phyloP scores from a whole-genome alignment of 2,329 filamentous ascomycete genomes.

The Colletotrichum musae region DNA sequence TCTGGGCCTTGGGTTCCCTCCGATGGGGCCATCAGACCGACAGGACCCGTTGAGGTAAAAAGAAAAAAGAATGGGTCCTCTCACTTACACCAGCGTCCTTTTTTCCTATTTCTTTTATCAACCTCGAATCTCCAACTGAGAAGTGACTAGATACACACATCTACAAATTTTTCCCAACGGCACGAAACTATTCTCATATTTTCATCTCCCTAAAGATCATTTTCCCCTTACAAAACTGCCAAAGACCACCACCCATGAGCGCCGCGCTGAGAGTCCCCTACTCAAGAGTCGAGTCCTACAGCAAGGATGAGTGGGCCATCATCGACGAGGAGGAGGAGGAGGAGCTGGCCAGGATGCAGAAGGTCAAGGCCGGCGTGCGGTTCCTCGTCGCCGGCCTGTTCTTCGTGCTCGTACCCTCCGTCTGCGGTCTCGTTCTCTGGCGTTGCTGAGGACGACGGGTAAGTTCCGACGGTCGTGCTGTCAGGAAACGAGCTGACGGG shows the following conservation, averaged over 20 bases:
- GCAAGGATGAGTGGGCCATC: slow-evolving; percentile 40
- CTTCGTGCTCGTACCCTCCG: slow-evolving; percentile 30
- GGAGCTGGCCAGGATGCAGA: slow-evolving; percentile 22
- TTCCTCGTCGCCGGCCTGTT: slow-evolving; percentile 30
- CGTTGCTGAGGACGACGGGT: slow-evolving; percentile 8
- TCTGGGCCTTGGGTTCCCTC: not conserved
- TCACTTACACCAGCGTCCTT: slow-evolving; percentile 5
- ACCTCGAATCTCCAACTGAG: slow-evolving; percentile 9
- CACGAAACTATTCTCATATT: not conserved
- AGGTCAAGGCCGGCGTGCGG: not conserved
- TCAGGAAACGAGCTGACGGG: slow-evolving; percentile 1
- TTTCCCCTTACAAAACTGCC: no score
- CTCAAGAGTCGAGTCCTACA: slow-evolving; percentile 17
- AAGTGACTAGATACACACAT: not conserved
- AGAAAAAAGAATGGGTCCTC: slow-evolving; percentile 11
- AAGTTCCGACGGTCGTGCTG: not conserved
- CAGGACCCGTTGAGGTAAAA: not conserved
- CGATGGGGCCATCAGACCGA: slow-evolving; percentile 9
- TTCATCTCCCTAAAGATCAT: not conserved
- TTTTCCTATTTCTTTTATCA: slow-evolving; percentile 15
- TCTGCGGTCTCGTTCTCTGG: slow-evolving; percentile 30
- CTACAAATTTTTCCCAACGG: not conserved
- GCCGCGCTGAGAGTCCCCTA: not conserved
- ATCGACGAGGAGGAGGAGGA: slow-evolving; percentile 40
- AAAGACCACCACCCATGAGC: slow-evolving; percentile 5